phyloP scores from a whole-genome alignment of 352 stramenopile genomes.

The Globisporangium paddicum region DNA sequence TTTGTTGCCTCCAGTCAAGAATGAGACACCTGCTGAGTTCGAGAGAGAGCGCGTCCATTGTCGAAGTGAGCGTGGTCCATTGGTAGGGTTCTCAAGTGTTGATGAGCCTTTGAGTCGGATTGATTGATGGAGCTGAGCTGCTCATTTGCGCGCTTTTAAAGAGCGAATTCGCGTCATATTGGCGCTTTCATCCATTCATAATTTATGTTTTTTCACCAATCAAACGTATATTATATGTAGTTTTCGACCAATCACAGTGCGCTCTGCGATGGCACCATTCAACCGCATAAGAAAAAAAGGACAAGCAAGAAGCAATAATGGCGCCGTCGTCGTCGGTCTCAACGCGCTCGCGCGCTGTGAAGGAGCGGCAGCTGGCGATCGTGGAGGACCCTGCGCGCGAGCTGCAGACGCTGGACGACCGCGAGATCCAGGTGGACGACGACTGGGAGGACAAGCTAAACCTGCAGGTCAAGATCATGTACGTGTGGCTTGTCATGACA shows the following conservation, averaged over 20 bases:
- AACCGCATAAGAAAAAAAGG: not conserved
- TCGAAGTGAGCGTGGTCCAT: not conserved
- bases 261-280: not conserved
- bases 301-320: slow-evolving; percentile 9
- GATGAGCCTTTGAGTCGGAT: not conserved
- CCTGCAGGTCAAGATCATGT: slow-evolving; percentile 83
- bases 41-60: not conserved
- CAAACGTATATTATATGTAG: not conserved
- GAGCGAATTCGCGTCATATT: not conserved
- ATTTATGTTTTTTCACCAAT: not conserved
- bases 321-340: not conserved
- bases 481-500: too few species aligned
- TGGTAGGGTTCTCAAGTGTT: not conserved
- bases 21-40: not conserved
- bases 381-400: slow-evolving; percentile 38
- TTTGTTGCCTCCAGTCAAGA: not conserved
- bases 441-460: slow-evolving; percentile 79
- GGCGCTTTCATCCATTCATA: too few species aligned
- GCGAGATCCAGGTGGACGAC: slow-evolving; percentile 71
- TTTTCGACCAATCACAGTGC: too few species aligned
- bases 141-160: not conserved
- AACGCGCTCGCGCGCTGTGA: slow-evolving; percentile 45
- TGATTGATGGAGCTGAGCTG: too few species aligned
- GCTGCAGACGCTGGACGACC: slow-evolving; percentile 34
- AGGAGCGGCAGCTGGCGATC: slow-evolving; percentile 69